Conservation (phyloP, 768 basidiomycete genomes). For the Dentipellis sp. region DNA sequence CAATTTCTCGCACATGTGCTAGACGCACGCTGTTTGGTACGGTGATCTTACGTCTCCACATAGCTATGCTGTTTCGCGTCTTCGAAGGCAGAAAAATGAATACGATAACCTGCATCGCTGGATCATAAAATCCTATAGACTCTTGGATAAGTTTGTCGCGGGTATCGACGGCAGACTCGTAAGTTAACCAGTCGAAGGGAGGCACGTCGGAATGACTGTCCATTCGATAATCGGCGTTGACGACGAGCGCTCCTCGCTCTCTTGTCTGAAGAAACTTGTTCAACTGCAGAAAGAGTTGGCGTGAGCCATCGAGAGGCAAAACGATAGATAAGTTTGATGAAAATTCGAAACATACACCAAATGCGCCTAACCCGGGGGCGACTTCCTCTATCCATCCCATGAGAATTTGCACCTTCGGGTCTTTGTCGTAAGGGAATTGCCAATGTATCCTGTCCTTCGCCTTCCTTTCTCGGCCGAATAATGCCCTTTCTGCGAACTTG, state of each 20-base stretch:
- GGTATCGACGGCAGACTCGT: constrained; percentile 10
- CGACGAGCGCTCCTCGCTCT: constrained; percentile 14
- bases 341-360: constrained; percentile 11
- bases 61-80: constrained; percentile 16
- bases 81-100: constrained; percentile 15
- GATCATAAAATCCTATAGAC: constrained; percentile 15
- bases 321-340: neutral
- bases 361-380: constrained; percentile 7
- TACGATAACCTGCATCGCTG: constrained; percentile 8
- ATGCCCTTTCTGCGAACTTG: constrained; percentile 5
- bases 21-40: constrained; percentile 10
- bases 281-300: constrained; percentile 1
- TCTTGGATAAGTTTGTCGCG: constrained; percentile 14
- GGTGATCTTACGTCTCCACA: constrained; percentile 14
- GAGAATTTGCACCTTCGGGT: constrained; percentile 7
- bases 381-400: constrained; percentile 12
- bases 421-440: constrained; percentile 15
- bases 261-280: constrained; percentile 13
- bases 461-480: constrained; percentile 15
- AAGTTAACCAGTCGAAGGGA: constrained; percentile 12
- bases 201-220: neutral
- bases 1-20: constrained; percentile 7
- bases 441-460: constrained; percentile 16
- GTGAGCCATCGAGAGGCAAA: neutral
- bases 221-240: constrained; percentile 10